Base-by-base conservation (phyloP, 352 stramenopile genomes). In the Phytophthora podocarpi region DNA sequence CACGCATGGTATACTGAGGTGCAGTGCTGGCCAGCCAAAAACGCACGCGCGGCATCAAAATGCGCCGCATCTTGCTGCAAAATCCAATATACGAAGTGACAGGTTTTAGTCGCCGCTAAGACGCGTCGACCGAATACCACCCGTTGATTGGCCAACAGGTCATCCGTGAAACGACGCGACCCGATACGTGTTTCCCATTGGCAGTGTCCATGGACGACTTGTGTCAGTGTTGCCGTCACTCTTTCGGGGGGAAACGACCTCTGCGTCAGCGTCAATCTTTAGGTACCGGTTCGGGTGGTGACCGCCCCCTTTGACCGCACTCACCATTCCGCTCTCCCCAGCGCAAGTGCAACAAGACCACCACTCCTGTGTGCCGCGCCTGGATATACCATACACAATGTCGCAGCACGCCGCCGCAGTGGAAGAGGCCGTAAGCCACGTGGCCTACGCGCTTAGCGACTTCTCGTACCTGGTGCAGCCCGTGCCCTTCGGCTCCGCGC, bases 371-470 rank as follows among this genome's bases (percentile, higher is more conserved):
- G n/a, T n/a, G 31, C 34, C 26, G 35, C 8, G 39, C 16, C 26
- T 47, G 36, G 42, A 32, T 52, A 27, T 39, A 30, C 30, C 42
- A 24, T 8, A 20, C 26, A 45, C 18, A 43, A 76, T 63, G 37
- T 46, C 71, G 61, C 69, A 59, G 45, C 45, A 60, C 47, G 16
- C 21, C 26, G 49, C 70, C 32, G 78, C 78, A 35, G 81, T 90
- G 55, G 81, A 90, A 59, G 75, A 90, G 69, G 81, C 76, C 71
- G 81, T 90, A 72, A 90, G 81, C 75, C 82, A 91, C 64, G 78
- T 91, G 40, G 82, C 82, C 40, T 90, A 90, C 54, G 82, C 80
- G 59, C 82, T 91, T 52, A 90, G 80, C 68, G 82, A 91, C 76
- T 71, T 85, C 30, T 89, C 79, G 56, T 89, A 78, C 67, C 76